Percentiles rank a stretch among this genome's conserved stretches.
phyloP scores from a whole-genome alignment of 2,329 filamentous ascomycete genomes.

The Furcasterigmium sp. region DNA sequence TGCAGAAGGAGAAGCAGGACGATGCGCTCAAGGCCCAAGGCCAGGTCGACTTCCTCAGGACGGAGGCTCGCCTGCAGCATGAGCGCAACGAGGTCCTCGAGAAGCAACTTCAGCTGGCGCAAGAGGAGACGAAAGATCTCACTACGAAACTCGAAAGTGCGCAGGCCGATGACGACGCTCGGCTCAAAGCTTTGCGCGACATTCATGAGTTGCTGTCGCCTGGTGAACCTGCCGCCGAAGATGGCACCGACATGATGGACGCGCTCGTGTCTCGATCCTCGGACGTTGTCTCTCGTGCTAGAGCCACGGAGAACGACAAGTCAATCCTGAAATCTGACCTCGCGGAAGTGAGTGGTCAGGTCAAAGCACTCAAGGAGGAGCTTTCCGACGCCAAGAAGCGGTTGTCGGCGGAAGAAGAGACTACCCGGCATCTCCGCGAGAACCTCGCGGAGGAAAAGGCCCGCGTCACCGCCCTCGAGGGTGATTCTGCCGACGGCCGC shows the following conservation, averaged over 20 bases:
- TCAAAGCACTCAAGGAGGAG: conserved; percentile 53
- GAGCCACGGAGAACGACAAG: conserved; percentile 54
- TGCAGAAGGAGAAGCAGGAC: conserved; percentile 52
- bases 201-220: conserved; percentile 55
- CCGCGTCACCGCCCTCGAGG: conserved; percentile 47
- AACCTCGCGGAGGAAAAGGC: conserved; percentile 47
- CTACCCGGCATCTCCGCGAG: conserved; percentile 48
- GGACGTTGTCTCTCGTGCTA: conserved; percentile 54
- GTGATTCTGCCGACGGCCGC: conserved; percentile 58
- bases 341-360: conserved; percentile 50
- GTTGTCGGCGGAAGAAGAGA: conserved; percentile 45
- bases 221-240: conserved; percentile 45
- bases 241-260: conserved; percentile 54
- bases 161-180: conserved; percentile 46
- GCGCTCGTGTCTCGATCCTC: conserved; percentile 52
- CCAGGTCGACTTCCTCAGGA: conserved; percentile 57
- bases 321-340: conserved; percentile 58
- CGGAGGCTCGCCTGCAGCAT: conserved; percentile 53
- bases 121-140: conserved; percentile 48
- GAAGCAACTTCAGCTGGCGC: conserved; percentile 47
- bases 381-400: conserved; percentile 48
- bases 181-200: conserved; percentile 50
- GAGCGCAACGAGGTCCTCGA: conserved; percentile 57
- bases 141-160: conserved; percentile 43
- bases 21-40: conserved; percentile 54